phyloP scores from a whole-genome alignment of 78 protist species.

The Speleostelium caveatum region DNA sequence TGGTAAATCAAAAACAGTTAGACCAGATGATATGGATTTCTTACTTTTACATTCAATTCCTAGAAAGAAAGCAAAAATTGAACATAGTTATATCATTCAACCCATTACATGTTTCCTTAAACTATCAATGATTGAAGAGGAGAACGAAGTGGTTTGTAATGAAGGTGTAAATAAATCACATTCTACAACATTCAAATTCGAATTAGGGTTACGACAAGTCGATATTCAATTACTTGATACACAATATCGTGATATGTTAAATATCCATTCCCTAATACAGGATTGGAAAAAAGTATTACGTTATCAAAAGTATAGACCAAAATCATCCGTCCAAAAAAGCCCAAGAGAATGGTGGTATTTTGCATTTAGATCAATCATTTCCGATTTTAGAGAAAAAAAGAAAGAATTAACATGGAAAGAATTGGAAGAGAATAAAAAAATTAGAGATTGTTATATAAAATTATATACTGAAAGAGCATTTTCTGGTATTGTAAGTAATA shows the following conservation, averaged over 20 bases:
- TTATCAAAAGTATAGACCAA: conserved; percentile 36
- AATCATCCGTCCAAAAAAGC: conserved; percentile 1
- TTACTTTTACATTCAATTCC: conserved; percentile 64
- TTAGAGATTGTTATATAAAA: conserved; percentile 56
- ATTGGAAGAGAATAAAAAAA: conserved; percentile 20
- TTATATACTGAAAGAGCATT: conserved; percentile 15
- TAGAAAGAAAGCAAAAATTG: conserved; percentile 37
- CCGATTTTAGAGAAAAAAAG: conserved; percentile 27
- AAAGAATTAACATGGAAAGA: conserved; percentile 44
- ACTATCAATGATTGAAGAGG: conserved; percentile 32
- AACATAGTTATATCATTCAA: conserved; percentile 45
- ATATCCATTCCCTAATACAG: conserved; percentile 29
- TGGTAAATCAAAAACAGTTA: conserved; percentile 31
- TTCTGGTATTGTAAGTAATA: conserved; percentile 4
- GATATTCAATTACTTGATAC: conserved; percentile 47
- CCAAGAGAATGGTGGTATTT: conserved; percentile 70
- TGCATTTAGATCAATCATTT: conserved; percentile 54
- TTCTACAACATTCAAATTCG: background rate
- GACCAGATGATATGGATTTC: conserved; percentile 62
- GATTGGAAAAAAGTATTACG: conserved; percentile 50
- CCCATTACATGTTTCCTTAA: conserved; percentile 49
- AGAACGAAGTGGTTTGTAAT: conserved; percentile 23
- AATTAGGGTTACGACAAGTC: conserved; percentile 27
- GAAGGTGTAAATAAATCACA: conserved; percentile 29
- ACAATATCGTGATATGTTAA: conserved; percentile 65